Conservation (phyloP, 805 yeast genomes). For the Candida boidinii region DNA sequence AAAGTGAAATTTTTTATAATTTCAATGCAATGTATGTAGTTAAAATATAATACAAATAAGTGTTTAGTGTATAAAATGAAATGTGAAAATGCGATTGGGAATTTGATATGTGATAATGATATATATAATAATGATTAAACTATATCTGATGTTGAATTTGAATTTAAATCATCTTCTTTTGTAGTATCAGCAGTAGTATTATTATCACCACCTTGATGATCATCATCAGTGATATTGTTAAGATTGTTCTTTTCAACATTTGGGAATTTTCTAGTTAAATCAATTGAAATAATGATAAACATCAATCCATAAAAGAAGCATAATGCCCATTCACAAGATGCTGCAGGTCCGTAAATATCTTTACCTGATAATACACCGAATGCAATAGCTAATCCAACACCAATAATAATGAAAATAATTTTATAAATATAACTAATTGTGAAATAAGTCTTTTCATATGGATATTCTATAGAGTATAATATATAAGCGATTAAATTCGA, state of each 20-base stretch:
- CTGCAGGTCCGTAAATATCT: constrained; percentile 37
- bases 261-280: constrained; percentile 31
- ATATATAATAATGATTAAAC: no score
- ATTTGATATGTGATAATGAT: constrained; percentile 5
- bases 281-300: constrained; percentile 55
- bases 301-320: constrained; percentile 80
- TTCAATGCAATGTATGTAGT: no score
- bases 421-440: constrained; percentile 45
- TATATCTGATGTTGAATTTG: no score
- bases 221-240: no score
- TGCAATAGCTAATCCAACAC: constrained; percentile 58
- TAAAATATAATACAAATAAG: constrained; percentile 12
- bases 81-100: constrained; percentile 6
- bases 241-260: no score
- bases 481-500: constrained; percentile 36
- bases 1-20: no score
- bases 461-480: constrained; percentile 19
- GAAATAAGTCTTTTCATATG: constrained; percentile 13
- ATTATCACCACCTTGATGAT: no score
- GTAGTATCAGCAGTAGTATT: no score
- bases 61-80: constrained; percentile 12
- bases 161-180: no score
- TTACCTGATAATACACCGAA: constrained; percentile 38
- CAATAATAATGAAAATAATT: constrained; percentile 54
- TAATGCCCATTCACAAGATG: constrained; percentile 76